Evolutionary conservation across 2,329 filamentous ascomycete genomes (phyloP).

Genomic region (Aspergillus persii): DNA sequence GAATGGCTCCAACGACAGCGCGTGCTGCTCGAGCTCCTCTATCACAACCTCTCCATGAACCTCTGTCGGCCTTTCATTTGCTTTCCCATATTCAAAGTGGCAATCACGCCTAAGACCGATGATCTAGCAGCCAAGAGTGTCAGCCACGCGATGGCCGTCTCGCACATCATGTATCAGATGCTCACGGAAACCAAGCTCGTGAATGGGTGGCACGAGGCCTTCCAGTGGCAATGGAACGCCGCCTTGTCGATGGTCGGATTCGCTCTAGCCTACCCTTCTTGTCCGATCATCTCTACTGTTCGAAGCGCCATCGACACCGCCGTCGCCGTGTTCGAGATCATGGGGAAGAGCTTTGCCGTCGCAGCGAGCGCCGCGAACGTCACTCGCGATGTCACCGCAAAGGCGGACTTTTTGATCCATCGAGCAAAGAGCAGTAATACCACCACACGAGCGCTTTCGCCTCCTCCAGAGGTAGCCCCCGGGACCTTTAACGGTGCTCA

Average conservation of each 20-base stretch:
- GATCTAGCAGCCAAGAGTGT: background rate
- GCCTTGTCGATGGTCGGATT: constrained; percentile 1
- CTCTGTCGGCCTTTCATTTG: background rate
- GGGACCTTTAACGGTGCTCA: too few relatives aligned
- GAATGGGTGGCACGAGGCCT: constrained; percentile 1
- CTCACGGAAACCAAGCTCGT: background rate
- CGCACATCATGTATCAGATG: background rate
- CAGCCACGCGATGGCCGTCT: background rate
- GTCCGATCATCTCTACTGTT: background rate
- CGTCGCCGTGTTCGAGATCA: background rate
- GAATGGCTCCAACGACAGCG: constrained; percentile 4
- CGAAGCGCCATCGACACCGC: background rate
- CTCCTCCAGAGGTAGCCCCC: too few relatives aligned
- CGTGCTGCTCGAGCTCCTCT: constrained; percentile 4
- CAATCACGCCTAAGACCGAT: background rate
- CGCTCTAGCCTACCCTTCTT: background rate
- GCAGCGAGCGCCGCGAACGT: background rate
- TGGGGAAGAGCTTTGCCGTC: background rate
- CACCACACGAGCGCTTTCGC: too few relatives aligned
- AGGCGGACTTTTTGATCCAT: background rate
- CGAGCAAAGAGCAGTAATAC: background rate
- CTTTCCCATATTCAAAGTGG: background rate
- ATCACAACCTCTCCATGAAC: constrained; percentile 1
- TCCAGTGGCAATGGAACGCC: constrained; percentile 1
- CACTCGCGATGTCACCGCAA: background rate